Conservation (phyloP, 2,329 filamentous ascomycete genomes). For the Fusarium chuoi region DNA sequence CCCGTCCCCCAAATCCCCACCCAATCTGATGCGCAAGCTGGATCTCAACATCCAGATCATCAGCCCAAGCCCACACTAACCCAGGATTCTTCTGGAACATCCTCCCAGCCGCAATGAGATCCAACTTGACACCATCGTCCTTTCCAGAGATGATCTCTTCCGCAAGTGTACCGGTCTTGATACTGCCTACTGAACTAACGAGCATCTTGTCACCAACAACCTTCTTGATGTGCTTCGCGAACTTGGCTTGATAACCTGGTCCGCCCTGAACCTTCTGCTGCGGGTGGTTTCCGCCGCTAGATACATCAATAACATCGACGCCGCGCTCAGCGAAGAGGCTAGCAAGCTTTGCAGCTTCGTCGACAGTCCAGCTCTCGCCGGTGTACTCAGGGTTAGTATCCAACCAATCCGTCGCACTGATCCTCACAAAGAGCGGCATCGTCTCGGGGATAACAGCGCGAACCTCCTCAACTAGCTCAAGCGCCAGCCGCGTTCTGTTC, state of each 20-base stretch:
- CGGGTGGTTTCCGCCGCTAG: conserved; percentile 72
- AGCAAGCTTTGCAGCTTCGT: conserved; percentile 72
- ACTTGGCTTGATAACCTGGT: conserved; percentile 76
- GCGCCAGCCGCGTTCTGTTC: conserved; percentile 74
- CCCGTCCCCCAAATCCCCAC: conserved; percentile 63
- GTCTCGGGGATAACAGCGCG: conserved; percentile 70
- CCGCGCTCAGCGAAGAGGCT: conserved; percentile 70
- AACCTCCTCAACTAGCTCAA: conserved; percentile 73
- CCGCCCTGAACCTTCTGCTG: conserved; percentile 66
- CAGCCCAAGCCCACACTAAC: conserved; percentile 65
- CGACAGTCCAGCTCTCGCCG: conserved; percentile 72
- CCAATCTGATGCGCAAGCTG: conserved; percentile 63
- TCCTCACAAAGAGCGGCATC: conserved; percentile 78
- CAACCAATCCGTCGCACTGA: conserved; percentile 82
- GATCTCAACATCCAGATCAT: conserved; percentile 61
- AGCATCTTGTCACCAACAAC: conserved; percentile 70
- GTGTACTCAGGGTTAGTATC: conserved; percentile 65
- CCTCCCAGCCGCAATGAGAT: conserved; percentile 61
- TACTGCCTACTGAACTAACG: conserved; percentile 61
- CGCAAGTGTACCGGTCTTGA: conserved; percentile 56
- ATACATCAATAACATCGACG: conserved; percentile 81
- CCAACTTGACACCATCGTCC: conserved; percentile 54
- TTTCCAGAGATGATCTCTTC: conserved; percentile 57
- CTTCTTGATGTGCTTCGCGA: conserved; percentile 77
- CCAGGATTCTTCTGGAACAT: conserved; percentile 69